These are phyloP conservation scores for Rhizopogon vinicolor DNA, from an alignment of 768 basidiomycete species.

Conservation along the genomic window DNA sequence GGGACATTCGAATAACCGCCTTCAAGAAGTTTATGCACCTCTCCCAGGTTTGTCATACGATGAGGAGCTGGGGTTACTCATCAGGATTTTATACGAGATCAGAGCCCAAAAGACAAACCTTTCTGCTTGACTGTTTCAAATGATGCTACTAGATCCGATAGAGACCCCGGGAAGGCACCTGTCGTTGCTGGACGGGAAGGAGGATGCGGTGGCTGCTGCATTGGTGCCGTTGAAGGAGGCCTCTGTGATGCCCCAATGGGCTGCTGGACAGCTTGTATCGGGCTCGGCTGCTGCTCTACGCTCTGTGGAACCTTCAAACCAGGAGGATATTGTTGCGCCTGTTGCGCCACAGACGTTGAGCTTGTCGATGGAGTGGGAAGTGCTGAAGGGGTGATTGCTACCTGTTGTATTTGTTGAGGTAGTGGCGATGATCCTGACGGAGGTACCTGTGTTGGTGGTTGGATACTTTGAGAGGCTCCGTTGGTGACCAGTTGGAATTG, in stretches of 20 bases:
- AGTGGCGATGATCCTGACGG: conserved; percentile 41
- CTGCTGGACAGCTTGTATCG: conserved; percentile 21
- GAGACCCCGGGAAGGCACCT: conserved; percentile 68
- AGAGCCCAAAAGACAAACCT: conserved; percentile 43
- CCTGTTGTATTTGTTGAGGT: conserved; percentile 45
- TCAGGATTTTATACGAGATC: background rate
- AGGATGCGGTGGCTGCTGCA: conserved; percentile 33
- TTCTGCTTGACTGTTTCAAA: conserved; percentile 98
- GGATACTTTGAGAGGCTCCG: conserved; percentile 23
- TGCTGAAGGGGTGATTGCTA: conserved; percentile 6
- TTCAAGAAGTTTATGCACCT: conserved; percentile 91
- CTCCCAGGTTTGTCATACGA: conserved; percentile 82
- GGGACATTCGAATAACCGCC: conserved; percentile 87
- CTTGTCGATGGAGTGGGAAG: conserved; percentile 12
- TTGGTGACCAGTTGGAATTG: conserved; percentile 32
- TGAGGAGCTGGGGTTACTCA: conserved; percentile 48
- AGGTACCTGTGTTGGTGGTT: conserved; percentile 23
- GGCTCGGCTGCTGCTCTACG: conserved; percentile 32
- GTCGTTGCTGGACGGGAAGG: conserved; percentile 36
- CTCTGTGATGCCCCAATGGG: conserved; percentile 40
- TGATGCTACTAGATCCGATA: conserved; percentile 90
- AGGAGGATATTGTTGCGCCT: conserved; percentile 57
- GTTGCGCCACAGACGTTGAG: conserved; percentile 27
- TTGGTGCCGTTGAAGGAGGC: conserved; percentile 48
- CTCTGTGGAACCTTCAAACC: conserved; percentile 55